Evolutionary conservation across 345 rosid species (phyloP).

Genomic region (Punica granatum): DNA sequence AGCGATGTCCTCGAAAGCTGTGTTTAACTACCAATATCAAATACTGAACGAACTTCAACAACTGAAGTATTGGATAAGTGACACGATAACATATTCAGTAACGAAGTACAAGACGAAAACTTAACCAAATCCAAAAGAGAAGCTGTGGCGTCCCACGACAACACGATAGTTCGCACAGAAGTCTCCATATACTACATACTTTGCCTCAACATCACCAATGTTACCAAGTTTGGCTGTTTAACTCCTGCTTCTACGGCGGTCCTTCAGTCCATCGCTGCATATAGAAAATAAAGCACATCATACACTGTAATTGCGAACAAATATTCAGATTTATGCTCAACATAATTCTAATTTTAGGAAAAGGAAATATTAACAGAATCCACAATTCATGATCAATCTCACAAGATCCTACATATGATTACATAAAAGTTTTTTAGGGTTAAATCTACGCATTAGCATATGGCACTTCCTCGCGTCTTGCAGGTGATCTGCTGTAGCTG

Average conservation of each 20-base stretch:
- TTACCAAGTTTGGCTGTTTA: slow-evolving; percentile 25
- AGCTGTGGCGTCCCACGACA: slow-evolving; percentile 46
- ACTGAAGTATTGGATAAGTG: slow-evolving; percentile 15
- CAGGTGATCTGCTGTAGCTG: slow-evolving; percentile 86
- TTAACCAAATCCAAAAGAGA: slow-evolving; percentile 55
- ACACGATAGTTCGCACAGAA: slow-evolving; percentile 55
- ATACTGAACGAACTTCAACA: slow-evolving; percentile 15
- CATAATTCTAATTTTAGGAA: not conserved
- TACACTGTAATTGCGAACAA: not conserved
- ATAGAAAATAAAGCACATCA: slow-evolving; percentile 6
- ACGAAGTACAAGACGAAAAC: slow-evolving; percentile 49
- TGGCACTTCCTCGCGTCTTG: slow-evolving; percentile 68
- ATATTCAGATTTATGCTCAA: not conserved
- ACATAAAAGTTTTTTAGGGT: not conserved
- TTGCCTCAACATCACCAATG: slow-evolving; percentile 22
- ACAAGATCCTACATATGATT: no score
- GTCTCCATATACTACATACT: slow-evolving; percentile 60
- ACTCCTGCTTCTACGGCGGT: slow-evolving; percentile 93
- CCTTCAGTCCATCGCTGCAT: slow-evolving; percentile 73
- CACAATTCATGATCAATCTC: not conserved
- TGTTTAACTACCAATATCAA: slow-evolving; percentile 27
- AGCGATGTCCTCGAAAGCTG: slow-evolving; percentile 35
- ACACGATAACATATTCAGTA: slow-evolving; percentile 41
- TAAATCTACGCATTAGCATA: slow-evolving; percentile 70
- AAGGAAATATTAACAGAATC: not conserved